Evolutionary conservation across 371 early-diverging fungal genomes (phyloP).

Genomic region (Mucor piriformis): DNA sequence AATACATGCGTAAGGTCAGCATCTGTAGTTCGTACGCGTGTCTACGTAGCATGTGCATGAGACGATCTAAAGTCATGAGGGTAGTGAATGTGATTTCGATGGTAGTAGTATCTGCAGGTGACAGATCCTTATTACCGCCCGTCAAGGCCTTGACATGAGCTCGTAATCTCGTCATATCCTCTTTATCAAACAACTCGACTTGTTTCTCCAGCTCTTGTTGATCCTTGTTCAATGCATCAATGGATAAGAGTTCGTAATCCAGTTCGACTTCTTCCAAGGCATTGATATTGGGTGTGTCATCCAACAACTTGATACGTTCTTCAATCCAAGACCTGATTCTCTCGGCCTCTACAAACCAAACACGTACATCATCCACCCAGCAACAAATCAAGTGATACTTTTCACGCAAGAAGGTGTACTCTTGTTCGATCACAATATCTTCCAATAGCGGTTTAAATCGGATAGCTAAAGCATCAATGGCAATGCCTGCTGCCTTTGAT

Average conservation of each 20-base stretch:
- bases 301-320: constrained; percentile 34
- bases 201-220: constrained; percentile 15
- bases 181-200: constrained; percentile 38
- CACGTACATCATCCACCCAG: constrained; percentile 57
- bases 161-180: constrained; percentile 55
- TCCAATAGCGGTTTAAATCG: constrained; percentile 15
- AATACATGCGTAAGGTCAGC: constrained; percentile 41
- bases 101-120: constrained; percentile 60
- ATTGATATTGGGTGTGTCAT: constrained; percentile 22
- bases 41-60: constrained; percentile 43
- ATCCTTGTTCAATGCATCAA: constrained; percentile 30
- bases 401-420: constrained; percentile 22
- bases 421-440: not conserved
- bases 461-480: constrained; percentile 17
- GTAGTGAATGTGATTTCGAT: constrained; percentile 59
- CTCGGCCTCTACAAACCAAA: constrained; percentile 56
- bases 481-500: constrained; percentile 19
- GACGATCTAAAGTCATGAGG: constrained; percentile 47
- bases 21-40: constrained; percentile 46
- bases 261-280: constrained; percentile 30
- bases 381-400: constrained; percentile 37
- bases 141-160: constrained; percentile 57
- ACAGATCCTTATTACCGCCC: constrained; percentile 35
- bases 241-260: constrained; percentile 27
- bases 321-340: constrained; percentile 51